Percentiles rank a stretch among this genome's conserved stretches.
phyloP scores from a whole-genome alignment of 2,329 filamentous ascomycete species.

The Pseudogymnoascus sp. region DNA sequence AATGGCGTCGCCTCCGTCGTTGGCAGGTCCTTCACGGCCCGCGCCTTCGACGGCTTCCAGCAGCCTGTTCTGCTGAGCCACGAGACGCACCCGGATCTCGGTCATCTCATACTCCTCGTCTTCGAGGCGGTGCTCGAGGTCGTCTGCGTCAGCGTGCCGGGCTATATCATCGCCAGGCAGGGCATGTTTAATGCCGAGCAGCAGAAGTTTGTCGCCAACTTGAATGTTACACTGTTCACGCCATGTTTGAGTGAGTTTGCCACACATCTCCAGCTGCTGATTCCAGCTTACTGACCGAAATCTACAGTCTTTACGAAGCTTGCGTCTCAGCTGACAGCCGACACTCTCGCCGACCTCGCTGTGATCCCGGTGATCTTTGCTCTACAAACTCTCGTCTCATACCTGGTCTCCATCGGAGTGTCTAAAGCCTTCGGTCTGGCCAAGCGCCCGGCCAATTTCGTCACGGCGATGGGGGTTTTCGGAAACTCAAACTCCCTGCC shows the following conservation, averaged over 20 bases:
- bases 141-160: conserved; percentile 87
- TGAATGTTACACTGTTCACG: conserved; percentile 94
- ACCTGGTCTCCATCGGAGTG: conserved; percentile 62
- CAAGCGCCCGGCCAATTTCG: conserved; percentile 83
- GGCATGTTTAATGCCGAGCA: conserved; percentile 93
- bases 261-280: not conserved
- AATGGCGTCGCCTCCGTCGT: conserved; percentile 27
- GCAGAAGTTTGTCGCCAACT: conserved; percentile 92
- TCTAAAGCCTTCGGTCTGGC: conserved; percentile 71
- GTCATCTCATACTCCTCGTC: conserved; percentile 42
- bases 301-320: conserved; percentile 85
- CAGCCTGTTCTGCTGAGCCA: conserved; percentile 19
- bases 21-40: conserved; percentile 18
- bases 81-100: conserved; percentile 37
- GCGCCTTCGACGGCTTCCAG: conserved; percentile 19
- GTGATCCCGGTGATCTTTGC: conserved; percentile 94
- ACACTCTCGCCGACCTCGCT: conserved; percentile 81
- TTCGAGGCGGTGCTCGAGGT: conserved; percentile 94
- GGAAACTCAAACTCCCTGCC: conserved; percentile 97
- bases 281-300: not conserved
- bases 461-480: conserved; percentile 95
- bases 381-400: conserved; percentile 81
- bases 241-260: conserved; percentile 75
- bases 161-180: conserved; percentile 81
- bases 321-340: conserved; percentile 83